Evolutionary conservation across 176 grass and related monocot genomes (phyloP), one percentile per base, ranked within the genome.

Genomic region (Guadua angustifolia): DNA sequence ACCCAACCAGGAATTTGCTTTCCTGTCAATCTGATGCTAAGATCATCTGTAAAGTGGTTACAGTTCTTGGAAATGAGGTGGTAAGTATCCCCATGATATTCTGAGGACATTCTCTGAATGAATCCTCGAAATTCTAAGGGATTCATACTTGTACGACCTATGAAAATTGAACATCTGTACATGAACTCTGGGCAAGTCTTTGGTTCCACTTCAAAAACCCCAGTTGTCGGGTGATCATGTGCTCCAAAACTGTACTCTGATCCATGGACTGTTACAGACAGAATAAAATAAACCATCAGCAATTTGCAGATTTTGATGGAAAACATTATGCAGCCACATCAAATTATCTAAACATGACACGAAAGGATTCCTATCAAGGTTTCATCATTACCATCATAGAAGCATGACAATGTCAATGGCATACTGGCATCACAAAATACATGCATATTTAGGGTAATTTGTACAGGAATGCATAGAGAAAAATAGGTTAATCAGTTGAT

Each of bases 1-100:
- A 99, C 89, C 96, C 93, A 99, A 45, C 93, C 89, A 82, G 96
- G 91, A 80, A 99, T 92, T 40, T 60, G 33, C 85, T 85, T 95
- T 73, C 91, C 86, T 36, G 88, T 87, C 83, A 99, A 90, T 86
- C 82, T 90, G 73, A 38, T 71, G 79, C 89, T 94, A 71, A 94
- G 89, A 86, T 99, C 96, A 90, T 99, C 89, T 1, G 91, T 99
- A 66, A 99, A 95, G 74, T 99, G 91, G 85, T 99, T 99, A 52
- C 93, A 99, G 52, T 95, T 99, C 86, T 99, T 99, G 36, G 96
- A 94, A 85, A 99, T 95, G 55, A 99, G 89, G 81, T 99, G 96
- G 78, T 99, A 99, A 46, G 93, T 89, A 80, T 99, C 96, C 43
- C 96, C 96, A 78, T 99, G 89, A 65, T 95, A 95, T 67, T 95